These are phyloP conservation scores for Citrus inodora DNA, from an alignment of 345 rosid genomes.

Conservation along the genomic window DNA sequence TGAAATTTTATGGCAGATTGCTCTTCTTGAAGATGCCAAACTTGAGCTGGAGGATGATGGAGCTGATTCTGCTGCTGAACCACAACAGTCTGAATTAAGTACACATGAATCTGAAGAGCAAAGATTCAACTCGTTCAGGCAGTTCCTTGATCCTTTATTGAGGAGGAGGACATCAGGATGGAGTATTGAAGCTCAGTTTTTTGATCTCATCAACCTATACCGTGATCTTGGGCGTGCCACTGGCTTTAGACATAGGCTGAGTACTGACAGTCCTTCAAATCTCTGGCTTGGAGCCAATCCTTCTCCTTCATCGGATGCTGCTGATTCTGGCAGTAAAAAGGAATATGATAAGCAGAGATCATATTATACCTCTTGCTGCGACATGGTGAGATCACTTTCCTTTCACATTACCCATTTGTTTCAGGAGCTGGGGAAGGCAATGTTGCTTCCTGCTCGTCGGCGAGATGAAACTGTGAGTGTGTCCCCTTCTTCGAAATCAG, in stretches of 20 bases:
- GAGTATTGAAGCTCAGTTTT: conserved; percentile 84
- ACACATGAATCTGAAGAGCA: conserved; percentile 62
- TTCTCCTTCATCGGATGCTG: conserved; percentile 50
- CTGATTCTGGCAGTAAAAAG: conserved; percentile 41
- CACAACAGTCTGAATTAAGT: conserved; percentile 50
- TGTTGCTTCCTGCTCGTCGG: conserved; percentile 89
- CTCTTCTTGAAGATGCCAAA: conserved; percentile 74
- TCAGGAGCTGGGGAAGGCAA: conserved; percentile 94
- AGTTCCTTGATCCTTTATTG: conserved; percentile 85
- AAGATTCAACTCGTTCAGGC: conserved; percentile 80
- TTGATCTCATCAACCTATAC: conserved; percentile 87
- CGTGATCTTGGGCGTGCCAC: conserved; percentile 84
- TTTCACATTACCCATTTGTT: conserved; percentile 88
- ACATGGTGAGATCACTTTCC: conserved; percentile 79
- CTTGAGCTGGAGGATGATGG: conserved; percentile 50
- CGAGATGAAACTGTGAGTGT: conserved; percentile 86
- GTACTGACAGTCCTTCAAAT: conserved; percentile 46
- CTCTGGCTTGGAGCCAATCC: conserved; percentile 40
- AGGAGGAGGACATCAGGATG: conserved; percentile 84
- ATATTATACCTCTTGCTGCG: conserved; percentile 84
- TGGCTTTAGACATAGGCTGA: conserved; percentile 64
- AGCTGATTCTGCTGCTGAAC: conserved; percentile 39
- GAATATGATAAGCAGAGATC: conserved; percentile 76
- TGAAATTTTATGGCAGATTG: conserved; percentile 87
- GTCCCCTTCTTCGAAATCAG: conserved; percentile 75